A percentile compares a stretch with the other conserved stretches of the same genome.
These are phyloP conservation scores for Fusarium solani-melongenae DNA, from an alignment of 2,329 filamentous ascomycete genomes.

Conservation along the genomic window DNA sequence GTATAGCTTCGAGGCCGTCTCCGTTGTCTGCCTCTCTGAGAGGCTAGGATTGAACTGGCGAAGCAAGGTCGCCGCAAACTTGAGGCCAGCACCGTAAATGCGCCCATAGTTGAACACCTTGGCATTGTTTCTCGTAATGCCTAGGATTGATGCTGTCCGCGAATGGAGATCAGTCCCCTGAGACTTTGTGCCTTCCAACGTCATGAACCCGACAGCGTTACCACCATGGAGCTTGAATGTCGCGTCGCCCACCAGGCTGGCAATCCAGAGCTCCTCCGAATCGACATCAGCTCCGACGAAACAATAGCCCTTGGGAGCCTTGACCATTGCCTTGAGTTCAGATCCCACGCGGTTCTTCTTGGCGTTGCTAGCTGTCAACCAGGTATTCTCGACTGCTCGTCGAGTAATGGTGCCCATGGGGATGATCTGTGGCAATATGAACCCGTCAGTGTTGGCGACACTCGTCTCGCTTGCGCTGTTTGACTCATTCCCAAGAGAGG, in stretches of 20 bases:
- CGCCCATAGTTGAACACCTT: slow-evolving; percentile 99
- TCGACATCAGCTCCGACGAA: slow-evolving; percentile 99
- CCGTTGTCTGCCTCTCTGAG: slow-evolving; percentile 80
- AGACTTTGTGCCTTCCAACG: slow-evolving; percentile 92
- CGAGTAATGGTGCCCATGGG: slow-evolving; percentile 98
- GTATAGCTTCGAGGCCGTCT: slow-evolving; percentile 84
- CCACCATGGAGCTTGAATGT: slow-evolving; percentile 96
- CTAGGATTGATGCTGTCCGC: slow-evolving; percentile 89
- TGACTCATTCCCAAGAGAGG: background rate
- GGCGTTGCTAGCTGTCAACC: slow-evolving; percentile 97
- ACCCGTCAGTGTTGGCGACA: slow-evolving; percentile 63
- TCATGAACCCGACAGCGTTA: slow-evolving; percentile 99
- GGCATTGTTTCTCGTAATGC: slow-evolving; percentile 93
- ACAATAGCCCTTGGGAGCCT: slow-evolving; percentile 87
- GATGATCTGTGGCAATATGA: slow-evolving; percentile 94
- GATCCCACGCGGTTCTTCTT: slow-evolving; percentile 97
- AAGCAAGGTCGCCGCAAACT: slow-evolving; percentile 89
- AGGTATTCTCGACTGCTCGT: slow-evolving; percentile 95
- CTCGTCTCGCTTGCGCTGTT: slow-evolving; percentile 5
- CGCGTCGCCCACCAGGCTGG: slow-evolving; percentile 91
- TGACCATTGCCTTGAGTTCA: slow-evolving; percentile 96
- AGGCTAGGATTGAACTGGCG: slow-evolving; percentile 92
- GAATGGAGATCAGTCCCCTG: slow-evolving; percentile 95
- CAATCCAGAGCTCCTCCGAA: slow-evolving; percentile 98
- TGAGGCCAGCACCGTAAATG: slow-evolving; percentile 97